Evolutionary conservation across 2,329 filamentous ascomycete genomes (phyloP), one percentile per base, ranked within the genome.

Genomic region (Venturiaceae sp.): DNA sequence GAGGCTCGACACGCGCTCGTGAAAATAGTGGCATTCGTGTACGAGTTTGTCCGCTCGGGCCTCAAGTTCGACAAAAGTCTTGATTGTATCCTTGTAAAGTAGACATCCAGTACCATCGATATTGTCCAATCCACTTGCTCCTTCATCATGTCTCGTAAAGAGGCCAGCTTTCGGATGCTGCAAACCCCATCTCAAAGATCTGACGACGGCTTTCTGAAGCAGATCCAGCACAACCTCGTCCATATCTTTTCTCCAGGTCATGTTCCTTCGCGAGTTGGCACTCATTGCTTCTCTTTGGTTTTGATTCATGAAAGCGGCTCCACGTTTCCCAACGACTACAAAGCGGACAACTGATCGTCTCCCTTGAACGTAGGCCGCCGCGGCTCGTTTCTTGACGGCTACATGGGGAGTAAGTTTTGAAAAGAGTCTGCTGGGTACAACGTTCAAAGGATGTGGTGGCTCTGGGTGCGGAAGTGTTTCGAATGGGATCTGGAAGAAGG

Each of bases 401-500:
- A 32, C 54, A 21, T 30, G 26, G 13, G 54, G 54, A 28, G 30
- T 34, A 30, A n/a, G 5, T 7, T 53, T 30, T 6, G 52, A 13
- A 16, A 53, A 53, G 16, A 53, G 19, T 13, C 34, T 28, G 23
- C 21, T 32, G 13, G 52, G 52, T 19, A 53, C 32, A 14, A 53
- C 13, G 32, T n/a, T 33, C 19, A 23, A 5, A 1, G 8, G 5
- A 41, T 58, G 44, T 5, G 56, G 56, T 19, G 44, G 56, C n/a
- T 58, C 16, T 14, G 32, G 32, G 21, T 28, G 16, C 16, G 30
- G 44, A 5, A 36, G 30, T 7, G 41, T 8, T n/a, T 36, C 26
- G 30, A 57, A 47, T 11, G 37, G 55, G 14, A 61, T 46, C 7
- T 46, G 59, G 55, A 60, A 54, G 58, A 46, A 52, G 41, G 26